These are phyloP conservation scores for Nakazawaea pomicola DNA, from an alignment of 805 yeast species.

Conservation along the genomic window DNA sequence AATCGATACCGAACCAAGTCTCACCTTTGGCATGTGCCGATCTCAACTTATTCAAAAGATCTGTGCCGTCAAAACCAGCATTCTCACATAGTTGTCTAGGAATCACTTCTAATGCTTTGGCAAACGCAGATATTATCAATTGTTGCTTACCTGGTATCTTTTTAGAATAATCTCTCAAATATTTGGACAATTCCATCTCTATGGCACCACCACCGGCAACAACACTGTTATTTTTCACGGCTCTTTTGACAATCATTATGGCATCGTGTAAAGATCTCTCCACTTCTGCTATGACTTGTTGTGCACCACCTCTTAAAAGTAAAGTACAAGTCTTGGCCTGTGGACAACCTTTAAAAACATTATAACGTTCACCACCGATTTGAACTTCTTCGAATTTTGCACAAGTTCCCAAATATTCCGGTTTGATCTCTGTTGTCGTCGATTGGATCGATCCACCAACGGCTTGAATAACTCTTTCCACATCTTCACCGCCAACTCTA, in stretches of 20 bases:
- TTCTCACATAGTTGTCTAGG: constrained; percentile 98
- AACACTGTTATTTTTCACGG: constrained; percentile 76
- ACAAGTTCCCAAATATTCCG: constrained; percentile 80
- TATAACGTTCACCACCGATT: constrained; percentile 93
- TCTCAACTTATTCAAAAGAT: constrained; percentile 82
- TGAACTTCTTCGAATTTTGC: constrained; percentile 85
- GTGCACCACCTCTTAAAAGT: constrained; percentile 95
- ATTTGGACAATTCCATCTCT: constrained; percentile 93
- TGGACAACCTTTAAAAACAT: constrained; percentile 89
- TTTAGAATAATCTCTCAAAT: constrained; percentile 80
- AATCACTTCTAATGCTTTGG: constrained; percentile 89
- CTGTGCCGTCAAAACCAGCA: constrained; percentile 99
- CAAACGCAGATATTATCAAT: constrained; percentile 85
- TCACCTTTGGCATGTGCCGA: constrained; percentile 94
- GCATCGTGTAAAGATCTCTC: constrained; percentile 98
- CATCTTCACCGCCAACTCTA: constrained; percentile 81
- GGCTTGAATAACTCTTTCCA: constrained; percentile 88
- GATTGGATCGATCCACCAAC: constrained; percentile 91
- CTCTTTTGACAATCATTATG: constrained; percentile 95
- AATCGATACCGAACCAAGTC: constrained; percentile 88
- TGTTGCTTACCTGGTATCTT: constrained; percentile 96
- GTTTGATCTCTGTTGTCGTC: constrained; percentile 63
- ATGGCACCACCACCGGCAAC: constrained; percentile 99
- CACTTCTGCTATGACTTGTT: constrained; percentile 97
- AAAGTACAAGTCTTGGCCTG: constrained; percentile 90